These are phyloP conservation scores for Daedaleopsis sinensis DNA, from an alignment of 768 basidiomycete genomes.

Conservation along the genomic window DNA sequence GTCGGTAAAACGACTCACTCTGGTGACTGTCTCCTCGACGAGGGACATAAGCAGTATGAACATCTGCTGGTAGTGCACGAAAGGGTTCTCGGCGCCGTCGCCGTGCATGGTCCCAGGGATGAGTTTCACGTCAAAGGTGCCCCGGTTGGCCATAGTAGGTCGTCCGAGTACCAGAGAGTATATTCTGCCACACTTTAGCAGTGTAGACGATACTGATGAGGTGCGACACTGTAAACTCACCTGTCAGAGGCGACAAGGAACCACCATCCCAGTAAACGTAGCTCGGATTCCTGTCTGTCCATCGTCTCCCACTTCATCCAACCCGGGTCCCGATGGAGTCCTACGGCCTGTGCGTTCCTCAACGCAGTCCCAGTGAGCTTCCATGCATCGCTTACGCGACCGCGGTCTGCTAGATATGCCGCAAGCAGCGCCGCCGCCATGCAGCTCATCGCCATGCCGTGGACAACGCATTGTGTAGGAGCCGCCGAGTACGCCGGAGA, in stretches of 20 bases:
- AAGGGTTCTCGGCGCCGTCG: conserved; percentile 36
- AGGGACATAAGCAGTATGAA: conserved; percentile 43
- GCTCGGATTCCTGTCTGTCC: conserved; percentile 26
- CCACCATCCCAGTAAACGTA: conserved; percentile 31
- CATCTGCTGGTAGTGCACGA: conserved; percentile 40
- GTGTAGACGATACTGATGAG: conserved; percentile 1
- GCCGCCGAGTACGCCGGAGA: conserved; percentile 24
- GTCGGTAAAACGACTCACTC: conserved; percentile 31
- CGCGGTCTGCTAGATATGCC: conserved; percentile 48
- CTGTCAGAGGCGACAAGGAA: conserved; percentile 26
- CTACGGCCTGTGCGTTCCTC: conserved; percentile 30
- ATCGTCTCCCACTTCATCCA: conserved; percentile 33
- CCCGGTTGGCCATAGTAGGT: conserved; percentile 43
- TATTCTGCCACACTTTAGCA: conserved; percentile 31
- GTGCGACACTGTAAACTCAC: conserved; percentile 10
- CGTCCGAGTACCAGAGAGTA: conserved; percentile 49
- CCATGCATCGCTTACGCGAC: conserved; percentile 47
- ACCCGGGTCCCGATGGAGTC: conserved; percentile 32
- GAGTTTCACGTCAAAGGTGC: conserved; percentile 42
- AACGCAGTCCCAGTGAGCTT: conserved; percentile 28
- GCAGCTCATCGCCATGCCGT: conserved; percentile 50
- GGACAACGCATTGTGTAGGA: conserved; percentile 12
- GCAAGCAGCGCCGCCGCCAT: conserved; percentile 49
- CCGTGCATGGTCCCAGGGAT: conserved; percentile 16
- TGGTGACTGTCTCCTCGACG: conserved; percentile 45